phyloP scores from a whole-genome alignment of 164 flowering plant species.

The Akebia trifoliata region DNA sequence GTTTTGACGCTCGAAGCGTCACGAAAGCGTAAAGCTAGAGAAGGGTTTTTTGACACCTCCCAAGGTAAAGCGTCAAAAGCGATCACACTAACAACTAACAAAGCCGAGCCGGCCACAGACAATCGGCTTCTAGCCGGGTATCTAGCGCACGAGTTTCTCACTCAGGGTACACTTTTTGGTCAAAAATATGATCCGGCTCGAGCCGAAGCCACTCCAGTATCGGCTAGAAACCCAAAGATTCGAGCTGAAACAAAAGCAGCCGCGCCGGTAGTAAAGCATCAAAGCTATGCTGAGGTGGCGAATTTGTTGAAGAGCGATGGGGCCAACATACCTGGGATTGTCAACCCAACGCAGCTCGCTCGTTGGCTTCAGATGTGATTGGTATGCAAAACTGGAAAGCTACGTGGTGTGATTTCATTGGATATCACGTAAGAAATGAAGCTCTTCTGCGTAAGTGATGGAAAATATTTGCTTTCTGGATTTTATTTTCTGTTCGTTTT shows the following conservation, averaged over 20 bases:
- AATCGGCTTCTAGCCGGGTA: conserved; percentile 76
- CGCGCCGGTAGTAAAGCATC: no score
- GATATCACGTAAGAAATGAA: no score
- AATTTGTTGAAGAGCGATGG: conserved; percentile 52
- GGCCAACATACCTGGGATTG: conserved; percentile 66
- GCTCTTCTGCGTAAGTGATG: no score
- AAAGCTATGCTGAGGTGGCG: conserved; percentile 48
- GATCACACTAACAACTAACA: no score
- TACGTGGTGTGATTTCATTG: no score
- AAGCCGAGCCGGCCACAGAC: conserved; percentile 5
- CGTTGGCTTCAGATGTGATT: conserved; percentile 70
- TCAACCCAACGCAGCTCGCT: conserved; percentile 80
- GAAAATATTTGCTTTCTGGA: no score
- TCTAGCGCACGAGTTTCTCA: conserved; percentile 72
- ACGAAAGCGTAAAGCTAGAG: conserved; percentile 52
- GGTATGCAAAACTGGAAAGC: no score
- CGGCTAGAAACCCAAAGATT: no score
- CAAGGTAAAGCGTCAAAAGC: no score
- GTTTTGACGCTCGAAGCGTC: conserved; percentile 38
- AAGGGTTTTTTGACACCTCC: conserved; percentile 13
- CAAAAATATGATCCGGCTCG: conserved; percentile 55
- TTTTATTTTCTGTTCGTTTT: no score
- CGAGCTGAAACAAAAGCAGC: not conserved
- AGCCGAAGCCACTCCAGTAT: conserved; percentile 32
- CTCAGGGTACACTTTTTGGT: conserved; percentile 65